phyloP scores from a whole-genome alignment of 78 protist species.

The Dictyostelium discoideum region DNA sequence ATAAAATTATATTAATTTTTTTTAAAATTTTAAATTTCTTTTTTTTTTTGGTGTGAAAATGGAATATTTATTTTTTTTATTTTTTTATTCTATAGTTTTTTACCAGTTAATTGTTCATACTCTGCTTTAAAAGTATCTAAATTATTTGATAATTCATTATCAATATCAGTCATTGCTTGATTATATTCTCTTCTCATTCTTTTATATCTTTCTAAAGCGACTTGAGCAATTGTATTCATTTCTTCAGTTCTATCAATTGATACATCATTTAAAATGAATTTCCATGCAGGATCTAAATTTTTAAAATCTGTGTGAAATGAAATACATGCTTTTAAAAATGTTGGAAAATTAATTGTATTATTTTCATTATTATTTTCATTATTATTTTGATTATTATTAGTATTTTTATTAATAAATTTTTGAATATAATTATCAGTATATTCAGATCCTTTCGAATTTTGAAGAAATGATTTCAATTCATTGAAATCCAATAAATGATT shows the following conservation, averaged over 20 bases:
- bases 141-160: neutral
- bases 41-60: no score
- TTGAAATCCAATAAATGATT: neutral
- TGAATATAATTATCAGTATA: neutral
- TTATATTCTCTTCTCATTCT: neutral
- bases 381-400: neutral
- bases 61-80: no score
- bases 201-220: neutral
- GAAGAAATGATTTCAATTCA: neutral
- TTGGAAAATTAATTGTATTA: neutral
- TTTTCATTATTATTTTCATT: neutral
- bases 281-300: neutral
- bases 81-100: neutral
- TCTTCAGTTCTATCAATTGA: slow-evolving; percentile 6
- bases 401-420: neutral
- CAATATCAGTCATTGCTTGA: neutral
- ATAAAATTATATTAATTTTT: no score
- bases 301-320: neutral
- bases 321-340: neutral
- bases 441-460: neutral
- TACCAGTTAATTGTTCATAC: slow-evolving; percentile 9
- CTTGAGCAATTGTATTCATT: neutral
- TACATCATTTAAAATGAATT: neutral
- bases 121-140: neutral
- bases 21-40: neutral